Evolutionary conservation across 352 stramenopile species (phyloP).

Genomic region (Phytophthora tubulina): DNA sequence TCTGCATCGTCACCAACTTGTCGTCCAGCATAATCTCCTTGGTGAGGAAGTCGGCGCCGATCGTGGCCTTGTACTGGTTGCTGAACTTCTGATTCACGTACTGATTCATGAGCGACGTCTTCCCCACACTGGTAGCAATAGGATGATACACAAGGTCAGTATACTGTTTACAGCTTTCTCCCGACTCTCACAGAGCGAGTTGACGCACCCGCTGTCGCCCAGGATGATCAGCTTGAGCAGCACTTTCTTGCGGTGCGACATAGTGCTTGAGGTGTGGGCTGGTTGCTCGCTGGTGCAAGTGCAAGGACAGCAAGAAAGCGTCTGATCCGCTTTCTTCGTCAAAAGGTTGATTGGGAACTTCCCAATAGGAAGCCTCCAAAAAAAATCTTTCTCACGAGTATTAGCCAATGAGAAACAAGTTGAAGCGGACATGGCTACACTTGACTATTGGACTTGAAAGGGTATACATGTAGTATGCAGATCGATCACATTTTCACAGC

Average conservation of each 20-base stretch:
- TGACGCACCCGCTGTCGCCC: slow-evolving; percentile 95
- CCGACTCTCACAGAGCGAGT: background rate
- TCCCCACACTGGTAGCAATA: slow-evolving; percentile 91
- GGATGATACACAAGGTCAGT: slow-evolving; percentile 14
- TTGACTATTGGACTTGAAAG: background rate
- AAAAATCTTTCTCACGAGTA: slow-evolving; percentile 32
- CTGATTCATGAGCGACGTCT: slow-evolving; percentile 99
- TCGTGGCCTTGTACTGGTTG: slow-evolving; percentile 99
- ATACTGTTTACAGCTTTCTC: background rate
- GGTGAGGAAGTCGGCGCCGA: slow-evolving; percentile 98
- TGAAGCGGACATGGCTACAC: slow-evolving; percentile 39
- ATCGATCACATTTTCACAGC: no score
- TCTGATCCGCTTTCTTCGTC: background rate
- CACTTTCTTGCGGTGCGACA: slow-evolving; percentile 95
- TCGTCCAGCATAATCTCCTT: slow-evolving; percentile 97
- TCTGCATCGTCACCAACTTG: slow-evolving; percentile 97
- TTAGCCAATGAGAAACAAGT: slow-evolving; percentile 39
- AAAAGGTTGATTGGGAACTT: slow-evolving; percentile 25
- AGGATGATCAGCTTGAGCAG: slow-evolving; percentile 99
- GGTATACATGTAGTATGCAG: background rate
- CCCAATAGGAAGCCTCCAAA: slow-evolving; percentile 14
- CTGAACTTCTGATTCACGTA: slow-evolving; percentile 99
- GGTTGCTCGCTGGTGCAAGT: slow-evolving; percentile 11
- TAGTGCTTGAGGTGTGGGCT: slow-evolving; percentile 19
- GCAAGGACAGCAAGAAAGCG: background rate